Base-by-base conservation (phyloP, 2,329 filamentous ascomycete species). In the Thielaviopsis populi region DNA sequence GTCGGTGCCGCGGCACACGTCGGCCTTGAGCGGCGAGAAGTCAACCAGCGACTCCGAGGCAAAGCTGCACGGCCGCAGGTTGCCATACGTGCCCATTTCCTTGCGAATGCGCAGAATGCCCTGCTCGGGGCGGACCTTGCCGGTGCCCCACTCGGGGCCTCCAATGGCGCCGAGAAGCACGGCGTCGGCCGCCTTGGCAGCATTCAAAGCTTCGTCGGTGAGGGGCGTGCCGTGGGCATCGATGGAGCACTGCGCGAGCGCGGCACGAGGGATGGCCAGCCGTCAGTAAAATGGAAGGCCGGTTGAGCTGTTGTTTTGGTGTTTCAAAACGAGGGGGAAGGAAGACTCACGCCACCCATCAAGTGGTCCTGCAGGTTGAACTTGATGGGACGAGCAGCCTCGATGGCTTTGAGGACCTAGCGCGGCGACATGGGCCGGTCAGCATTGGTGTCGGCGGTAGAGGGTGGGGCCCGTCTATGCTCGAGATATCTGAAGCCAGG, bases 11-110 rank as follows among this genome's bases (percentile, higher is more conserved):
- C 85, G 82, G 80, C 89, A 95, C 67, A 96, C 82, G 2, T 87
- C 82, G 63, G 88, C 85, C 77, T 95, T 95, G 68, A 97, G 84
- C 0, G 92, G 92, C 11, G 91, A 96, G 72, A 80, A 82, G 60
- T 91, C 85, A 71, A 96, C 85, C 60, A 96, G 86, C 33, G 84
- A 82, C 62, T 92, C 88, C 0, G 91, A 91, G 61, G 90, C 89
- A 78, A 99, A 97, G 81, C 89, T 95, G 81, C 92, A 97, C 10
- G 91, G 92, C 5, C 92, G 87, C 65, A 97, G 85, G 82, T 97
- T 97, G 70, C 91, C 92, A 76, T 95, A 97, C 64, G 92, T 90
- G 72, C 83, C 82, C 81, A 97, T 88, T 76, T 96, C 89, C 77
- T 95, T 96, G 77, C 92, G 90, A 63, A 97, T 88, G 69, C 80